These are phyloP conservation scores for Macadamia tetraphylla DNA, from an alignment of 164 flowering plant species.

Conservation along the genomic window DNA sequence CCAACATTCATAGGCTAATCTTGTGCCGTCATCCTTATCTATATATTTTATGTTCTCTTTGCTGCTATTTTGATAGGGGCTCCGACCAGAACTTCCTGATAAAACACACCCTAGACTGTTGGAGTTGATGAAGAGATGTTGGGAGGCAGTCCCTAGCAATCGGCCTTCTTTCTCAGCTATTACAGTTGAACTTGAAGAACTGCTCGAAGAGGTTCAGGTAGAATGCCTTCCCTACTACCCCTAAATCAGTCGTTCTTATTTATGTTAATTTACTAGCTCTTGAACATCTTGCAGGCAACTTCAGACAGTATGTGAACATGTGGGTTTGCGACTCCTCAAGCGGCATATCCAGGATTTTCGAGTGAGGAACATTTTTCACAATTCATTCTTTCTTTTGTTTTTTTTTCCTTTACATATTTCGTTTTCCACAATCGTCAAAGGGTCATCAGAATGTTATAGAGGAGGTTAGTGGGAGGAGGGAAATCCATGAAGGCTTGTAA, in stretches of 20 bases:
- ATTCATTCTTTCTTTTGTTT: not conserved
- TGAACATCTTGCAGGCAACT: not conserved
- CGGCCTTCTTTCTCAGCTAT: constrained; percentile 75
- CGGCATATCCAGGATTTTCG: not conserved
- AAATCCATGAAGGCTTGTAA: not conserved
- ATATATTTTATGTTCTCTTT: constrained; percentile 1
- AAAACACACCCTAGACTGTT: constrained; percentile 58
- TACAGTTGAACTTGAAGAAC: constrained; percentile 47
- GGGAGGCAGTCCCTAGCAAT: constrained; percentile 57
- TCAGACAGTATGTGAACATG: not conserved
- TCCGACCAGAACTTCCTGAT: constrained; percentile 71
- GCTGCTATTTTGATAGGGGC: constrained; percentile 43
- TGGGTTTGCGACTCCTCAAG: not conserved
- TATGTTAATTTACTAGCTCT: not conserved
- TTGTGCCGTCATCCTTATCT: not conserved
- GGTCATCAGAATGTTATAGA: not conserved
- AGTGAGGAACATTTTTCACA: not conserved
- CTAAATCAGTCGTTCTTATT: not conserved
- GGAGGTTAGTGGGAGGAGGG: not conserved
- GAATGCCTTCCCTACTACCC: not conserved
- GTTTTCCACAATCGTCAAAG: not conserved
- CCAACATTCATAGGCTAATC: too few species aligned
- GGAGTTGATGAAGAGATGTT: constrained; percentile 81
- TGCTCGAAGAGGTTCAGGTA: constrained; percentile 51
- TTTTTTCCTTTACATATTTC: not conserved